Conservation (phyloP, 257 asterid genomes). For the Plectranthus barbatus region DNA sequence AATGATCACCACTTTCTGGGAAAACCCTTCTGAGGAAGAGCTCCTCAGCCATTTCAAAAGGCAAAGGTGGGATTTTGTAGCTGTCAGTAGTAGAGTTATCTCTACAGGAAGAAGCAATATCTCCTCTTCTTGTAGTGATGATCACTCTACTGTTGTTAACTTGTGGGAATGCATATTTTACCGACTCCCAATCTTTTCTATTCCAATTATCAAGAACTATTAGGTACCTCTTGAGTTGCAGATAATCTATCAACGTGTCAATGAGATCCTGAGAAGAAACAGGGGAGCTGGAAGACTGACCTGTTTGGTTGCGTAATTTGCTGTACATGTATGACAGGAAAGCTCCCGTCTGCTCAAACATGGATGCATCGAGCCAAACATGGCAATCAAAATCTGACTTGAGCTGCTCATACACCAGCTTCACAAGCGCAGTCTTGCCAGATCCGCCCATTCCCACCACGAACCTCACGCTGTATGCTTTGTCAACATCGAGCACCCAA, state of each 20-base stretch:
- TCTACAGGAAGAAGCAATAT: slow-evolving; percentile 7
- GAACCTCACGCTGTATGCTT: background rate
- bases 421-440: too few species aligned
- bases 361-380: slow-evolving; percentile 10
- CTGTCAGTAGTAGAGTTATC: background rate
- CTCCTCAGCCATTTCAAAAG: slow-evolving; percentile 1
- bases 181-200: background rate
- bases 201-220: slow-evolving; percentile 23
- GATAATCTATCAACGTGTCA: background rate
- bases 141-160: slow-evolving; percentile 10
- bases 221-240: slow-evolving; percentile 6
- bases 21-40: slow-evolving; percentile 6
- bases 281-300: background rate
- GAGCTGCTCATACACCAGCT: too few species aligned
- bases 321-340: background rate
- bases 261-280: background rate
- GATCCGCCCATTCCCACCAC: slow-evolving; percentile 14
- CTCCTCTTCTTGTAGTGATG: slow-evolving; percentile 19
- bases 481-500: background rate
- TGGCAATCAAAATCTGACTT: slow-evolving; percentile 11
- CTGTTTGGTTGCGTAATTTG: background rate
- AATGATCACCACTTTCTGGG: background rate
- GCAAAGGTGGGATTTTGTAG: background rate
- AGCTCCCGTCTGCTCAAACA: background rate
- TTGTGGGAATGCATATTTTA: slow-evolving; percentile 4